Percentiles rank a stretch among this genome's conserved stretches.
Evolutionary conservation across 352 stramenopile genomes (phyloP).

Genomic region (Pythium sp.): DNA sequence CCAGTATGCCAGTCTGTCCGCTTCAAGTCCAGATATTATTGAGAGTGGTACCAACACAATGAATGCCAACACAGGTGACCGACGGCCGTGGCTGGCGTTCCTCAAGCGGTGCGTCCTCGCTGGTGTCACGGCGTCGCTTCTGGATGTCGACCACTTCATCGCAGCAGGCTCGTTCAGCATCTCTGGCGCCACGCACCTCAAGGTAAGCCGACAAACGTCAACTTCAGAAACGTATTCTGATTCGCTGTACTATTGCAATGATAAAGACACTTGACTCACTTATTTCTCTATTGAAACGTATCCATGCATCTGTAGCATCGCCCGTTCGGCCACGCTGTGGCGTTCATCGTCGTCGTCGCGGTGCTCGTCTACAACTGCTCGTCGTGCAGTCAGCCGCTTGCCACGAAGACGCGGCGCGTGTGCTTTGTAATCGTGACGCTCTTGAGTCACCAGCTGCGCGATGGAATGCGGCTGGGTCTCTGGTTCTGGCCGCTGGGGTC

Average conservation of each 20-base stretch:
- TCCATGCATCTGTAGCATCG: slow-evolving; percentile 19
- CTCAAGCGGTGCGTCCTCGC: slow-evolving; percentile 44
- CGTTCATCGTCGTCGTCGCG: slow-evolving; percentile 54
- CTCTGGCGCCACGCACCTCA: slow-evolving; percentile 50
- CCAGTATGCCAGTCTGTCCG: background rate
- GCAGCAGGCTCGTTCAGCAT: slow-evolving; percentile 54
- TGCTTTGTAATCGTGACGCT: slow-evolving; percentile 57
- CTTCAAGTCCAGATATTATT: slow-evolving; percentile 8
- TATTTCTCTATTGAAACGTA: background rate
- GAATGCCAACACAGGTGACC: background rate
- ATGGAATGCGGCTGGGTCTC: slow-evolving; percentile 54
- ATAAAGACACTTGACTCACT: background rate
- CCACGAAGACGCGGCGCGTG: slow-evolving; percentile 30
- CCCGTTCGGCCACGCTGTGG: slow-evolving; percentile 65
- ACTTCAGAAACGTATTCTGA: background rate
- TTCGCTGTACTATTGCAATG: background rate
- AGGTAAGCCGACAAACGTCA: slow-evolving; percentile 14
- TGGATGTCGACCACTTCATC: slow-evolving; percentile 79
- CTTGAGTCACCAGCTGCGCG: slow-evolving; percentile 67
- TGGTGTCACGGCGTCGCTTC: slow-evolving; percentile 34
- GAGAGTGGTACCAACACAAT: background rate
- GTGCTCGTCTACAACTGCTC: slow-evolving; percentile 38
- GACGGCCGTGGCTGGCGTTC: slow-evolving; percentile 23
- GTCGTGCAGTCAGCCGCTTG: slow-evolving; percentile 20
- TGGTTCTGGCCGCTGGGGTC: slow-evolving; percentile 76